Evolutionary conservation across 805 yeast genomes (phyloP), one percentile per base, ranked within the genome.

Genomic region (Spathaspora arborariae): DNA sequence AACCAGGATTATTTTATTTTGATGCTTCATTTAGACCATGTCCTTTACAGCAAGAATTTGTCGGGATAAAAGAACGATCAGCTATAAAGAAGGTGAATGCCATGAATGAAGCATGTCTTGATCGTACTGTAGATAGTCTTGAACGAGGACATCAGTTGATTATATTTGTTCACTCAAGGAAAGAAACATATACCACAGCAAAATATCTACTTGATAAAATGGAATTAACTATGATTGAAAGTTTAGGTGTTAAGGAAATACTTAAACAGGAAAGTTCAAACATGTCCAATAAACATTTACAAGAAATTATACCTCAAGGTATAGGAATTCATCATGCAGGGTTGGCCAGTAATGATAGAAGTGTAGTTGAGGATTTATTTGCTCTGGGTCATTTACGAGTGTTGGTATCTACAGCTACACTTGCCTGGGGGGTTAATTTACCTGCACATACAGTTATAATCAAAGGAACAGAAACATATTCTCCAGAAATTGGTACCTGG

Each of bases 401-500:
- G 0, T 70, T 90, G 47, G 91, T 91, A 1, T 88, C 95, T 0
- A 90, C 97, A 2, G 96, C 97, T 0, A 90, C 97, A 0, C 76
- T 90, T 50, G 97, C 97, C 0, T 90, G 97, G 97, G 97, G 97
- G 76, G 97, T 90, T 26, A 90, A 90, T 60, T 73, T 90, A 46
- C 97, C 97, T 2, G 97, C 97, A 0, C 97, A 91, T 58, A 88
- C 97, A 0, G 97, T 90, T 24, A 83, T 90, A 21, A 87, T 90
- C 51, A 88, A 88, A 58, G 98, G 98, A 0, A 92, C 99, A 0
- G 96, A 88, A 57, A 83, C 90, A 0, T 94, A 95, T 57, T 85
- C 94, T 4, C 97, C 99, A 0, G 94, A 86, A 52, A 80, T 79
- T 51, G 96, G 97, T 45, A 68, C 79, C 5, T 92, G 98, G 97